A percentile compares a stretch with the other conserved stretches of the same genome.
phyloP scores from a whole-genome alignment of 2,329 filamentous ascomycete species.

The Colletotrichum spaethianum region DNA sequence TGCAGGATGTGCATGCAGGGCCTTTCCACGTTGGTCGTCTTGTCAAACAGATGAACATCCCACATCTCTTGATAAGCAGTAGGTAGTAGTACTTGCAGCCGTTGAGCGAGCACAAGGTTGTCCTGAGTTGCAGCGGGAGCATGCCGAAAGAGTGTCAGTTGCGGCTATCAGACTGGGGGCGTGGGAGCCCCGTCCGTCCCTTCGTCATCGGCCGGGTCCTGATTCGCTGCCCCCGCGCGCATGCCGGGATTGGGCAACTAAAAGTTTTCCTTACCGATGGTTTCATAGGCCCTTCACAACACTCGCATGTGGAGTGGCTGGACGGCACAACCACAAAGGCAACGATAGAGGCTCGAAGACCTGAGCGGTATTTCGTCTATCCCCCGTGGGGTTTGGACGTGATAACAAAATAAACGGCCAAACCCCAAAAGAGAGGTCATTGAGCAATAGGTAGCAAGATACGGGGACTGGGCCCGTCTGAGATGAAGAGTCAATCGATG shows the following conservation, averaged over 20 bases:
- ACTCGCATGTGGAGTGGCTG: constrained; percentile 14
- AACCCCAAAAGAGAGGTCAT: background rate
- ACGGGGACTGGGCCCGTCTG: background rate
- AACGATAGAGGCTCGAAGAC: constrained; percentile 18
- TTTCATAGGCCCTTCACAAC: constrained; percentile 10
- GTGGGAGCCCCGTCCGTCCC: constrained; percentile 25
- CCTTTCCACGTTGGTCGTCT: background rate
- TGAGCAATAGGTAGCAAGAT: background rate
- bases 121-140: constrained; percentile 1
- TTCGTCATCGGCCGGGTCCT: constrained; percentile 29
- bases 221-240: constrained; percentile 32
- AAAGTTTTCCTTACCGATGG: constrained; percentile 22
- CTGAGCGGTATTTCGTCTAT: background rate
- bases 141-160: constrained; percentile 17
- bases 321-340: background rate
- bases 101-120: constrained; percentile 9
- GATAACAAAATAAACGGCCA: background rate
- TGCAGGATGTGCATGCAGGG: no score
- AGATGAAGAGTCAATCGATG: constrained; percentile 14
- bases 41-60: background rate
- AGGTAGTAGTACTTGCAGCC: background rate
- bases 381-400: constrained; percentile 8
- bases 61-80: background rate
- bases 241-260: constrained; percentile 29
- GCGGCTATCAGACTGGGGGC: constrained; percentile 10